phyloP scores from a whole-genome alignment of 805 yeast genomes.

The Yarrowia alimentaria region DNA sequence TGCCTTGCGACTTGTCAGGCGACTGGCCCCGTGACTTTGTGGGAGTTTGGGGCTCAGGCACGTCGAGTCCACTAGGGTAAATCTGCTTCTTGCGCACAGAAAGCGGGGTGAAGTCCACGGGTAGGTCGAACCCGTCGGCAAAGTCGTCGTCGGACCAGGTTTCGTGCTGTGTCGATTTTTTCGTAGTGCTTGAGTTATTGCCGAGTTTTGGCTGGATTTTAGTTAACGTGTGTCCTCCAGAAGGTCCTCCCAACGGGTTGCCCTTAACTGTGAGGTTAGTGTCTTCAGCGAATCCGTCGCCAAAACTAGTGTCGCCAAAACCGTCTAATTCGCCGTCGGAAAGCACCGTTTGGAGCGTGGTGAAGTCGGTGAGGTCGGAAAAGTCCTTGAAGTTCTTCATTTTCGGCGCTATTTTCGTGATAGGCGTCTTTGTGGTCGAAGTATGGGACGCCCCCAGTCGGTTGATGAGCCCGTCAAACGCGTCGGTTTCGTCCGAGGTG shows the following conservation, averaged over 20 bases:
- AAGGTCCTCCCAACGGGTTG: background rate
- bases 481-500: constrained; percentile 10
- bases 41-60: constrained; percentile 6
- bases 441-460: constrained; percentile 4
- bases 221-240: no score
- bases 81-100: constrained; percentile 8
- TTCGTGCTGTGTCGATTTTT: background rate
- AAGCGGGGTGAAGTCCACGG: constrained; percentile 14
- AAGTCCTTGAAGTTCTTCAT: constrained; percentile 13
- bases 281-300: no score
- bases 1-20: no score
- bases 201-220: no score
- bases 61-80: constrained; percentile 11
- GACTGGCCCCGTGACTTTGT: background rate
- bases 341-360: constrained; percentile 11
- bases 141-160: background rate
- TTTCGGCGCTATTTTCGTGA: background rate
- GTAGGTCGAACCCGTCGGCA: constrained; percentile 23
- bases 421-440: constrained; percentile 6
- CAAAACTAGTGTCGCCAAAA: constrained; percentile 11
- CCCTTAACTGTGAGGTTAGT: constrained; percentile 15
- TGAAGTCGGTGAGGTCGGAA: constrained; percentile 15
- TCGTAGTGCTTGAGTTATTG: no score
- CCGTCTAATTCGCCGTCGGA: constrained; percentile 8
- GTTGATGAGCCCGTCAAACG: constrained; percentile 6